A percentile compares a stretch with the other conserved stretches of the same genome.
phyloP scores from a whole-genome alignment of 1,284 basidiomycete species.

The Apiotrichum sp. region DNA sequence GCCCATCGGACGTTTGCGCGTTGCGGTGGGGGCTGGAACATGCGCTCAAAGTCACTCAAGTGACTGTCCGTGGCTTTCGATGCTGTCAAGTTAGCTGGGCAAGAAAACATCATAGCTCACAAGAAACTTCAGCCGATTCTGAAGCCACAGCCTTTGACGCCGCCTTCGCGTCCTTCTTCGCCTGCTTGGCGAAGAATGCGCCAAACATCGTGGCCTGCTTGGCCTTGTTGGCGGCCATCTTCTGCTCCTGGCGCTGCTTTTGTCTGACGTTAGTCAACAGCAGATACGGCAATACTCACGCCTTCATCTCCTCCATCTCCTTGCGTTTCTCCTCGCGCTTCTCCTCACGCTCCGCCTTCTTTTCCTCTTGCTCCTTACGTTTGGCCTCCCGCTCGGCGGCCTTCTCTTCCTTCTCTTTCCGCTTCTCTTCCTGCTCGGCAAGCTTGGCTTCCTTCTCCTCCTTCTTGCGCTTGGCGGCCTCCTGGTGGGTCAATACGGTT shows the following conservation, averaged over 20 bases:
- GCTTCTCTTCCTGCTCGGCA: conserved; percentile 6
- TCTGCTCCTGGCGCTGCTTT: conserved; percentile 31
- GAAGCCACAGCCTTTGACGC: neutral
- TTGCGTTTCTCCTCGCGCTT: conserved; percentile 8
- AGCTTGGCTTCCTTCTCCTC: conserved; percentile 5
- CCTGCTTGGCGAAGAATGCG: conserved; percentile 26
- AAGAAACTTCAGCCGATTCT: conserved; percentile 14
- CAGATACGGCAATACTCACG: conserved; percentile 3
- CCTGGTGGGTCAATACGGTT: conserved; percentile 19
- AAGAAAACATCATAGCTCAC: conserved; percentile 4
- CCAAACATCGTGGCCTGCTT: conserved; percentile 33
- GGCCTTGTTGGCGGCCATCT: conserved; percentile 25
- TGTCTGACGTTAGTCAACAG: conserved; percentile 18
- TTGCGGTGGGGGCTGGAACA: conserved; percentile 26
- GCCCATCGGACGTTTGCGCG: conserved; percentile 32
- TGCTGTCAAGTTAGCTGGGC: neutral
- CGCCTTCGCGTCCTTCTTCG: neutral
- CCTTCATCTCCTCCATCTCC: conserved; percentile 17
- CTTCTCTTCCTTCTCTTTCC: conserved; percentile 6
- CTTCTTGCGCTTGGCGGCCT: conserved; percentile 20
- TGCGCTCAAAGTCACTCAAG: conserved; percentile 24
- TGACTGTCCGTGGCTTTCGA: neutral
- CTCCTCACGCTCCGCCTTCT: conserved; percentile 6
- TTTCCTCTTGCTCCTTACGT: conserved; percentile 10
- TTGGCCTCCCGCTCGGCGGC: conserved; percentile 8